These are phyloP conservation scores for Castanea crenata DNA, from an alignment of 306 rosid species.

Conservation along the genomic window DNA sequence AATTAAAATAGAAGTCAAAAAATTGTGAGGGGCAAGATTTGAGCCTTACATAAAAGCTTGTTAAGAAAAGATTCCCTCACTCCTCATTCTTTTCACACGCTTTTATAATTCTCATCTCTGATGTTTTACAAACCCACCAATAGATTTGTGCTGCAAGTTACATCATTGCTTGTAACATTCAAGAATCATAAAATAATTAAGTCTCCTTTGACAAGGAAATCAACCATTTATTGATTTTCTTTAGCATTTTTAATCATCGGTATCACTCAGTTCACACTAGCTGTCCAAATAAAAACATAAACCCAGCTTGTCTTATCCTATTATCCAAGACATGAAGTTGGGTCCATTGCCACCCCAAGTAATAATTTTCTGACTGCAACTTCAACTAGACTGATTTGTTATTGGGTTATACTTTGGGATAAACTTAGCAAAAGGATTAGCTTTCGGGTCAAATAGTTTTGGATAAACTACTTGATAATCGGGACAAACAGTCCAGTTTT, in stretches of 20 bases:
- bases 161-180: neutral
- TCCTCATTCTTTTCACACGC: neutral
- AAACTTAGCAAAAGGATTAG: neutral
- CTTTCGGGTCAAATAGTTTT: too few species aligned
- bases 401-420: neutral
- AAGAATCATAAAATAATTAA: neutral
- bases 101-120: neutral
- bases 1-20: too few species aligned
- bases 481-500: too few species aligned
- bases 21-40: too few species aligned
- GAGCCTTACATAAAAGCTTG: neutral
- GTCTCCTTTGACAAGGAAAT: neutral
- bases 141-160: neutral
- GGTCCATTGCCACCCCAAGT: neutral
- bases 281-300: neutral
- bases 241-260: neutral
- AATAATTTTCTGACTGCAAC: neutral
- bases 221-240: neutral
- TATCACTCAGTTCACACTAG: conserved; percentile 7
- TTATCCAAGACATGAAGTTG: neutral
- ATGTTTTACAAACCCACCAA: neutral
- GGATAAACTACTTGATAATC: too few species aligned
- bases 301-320: neutral
- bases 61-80: neutral
- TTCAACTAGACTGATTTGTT: neutral